Conservation (phyloP, 306 rosid genomes). For the Corylus heterophylla region DNA sequence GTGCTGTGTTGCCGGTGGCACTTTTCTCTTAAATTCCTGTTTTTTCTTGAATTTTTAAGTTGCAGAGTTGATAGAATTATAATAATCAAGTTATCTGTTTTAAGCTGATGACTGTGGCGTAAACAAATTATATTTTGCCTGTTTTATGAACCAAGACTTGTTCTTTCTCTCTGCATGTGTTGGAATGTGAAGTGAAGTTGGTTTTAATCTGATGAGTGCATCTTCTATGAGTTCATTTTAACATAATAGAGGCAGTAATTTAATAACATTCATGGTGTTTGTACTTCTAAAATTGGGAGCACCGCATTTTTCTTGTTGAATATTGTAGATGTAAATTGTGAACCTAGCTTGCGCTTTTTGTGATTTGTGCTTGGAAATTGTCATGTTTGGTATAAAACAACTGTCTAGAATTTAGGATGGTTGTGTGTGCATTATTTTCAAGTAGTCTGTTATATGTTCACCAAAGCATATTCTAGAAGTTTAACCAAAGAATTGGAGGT, state of each 20-base stretch:
- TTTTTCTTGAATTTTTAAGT: constrained; percentile 18
- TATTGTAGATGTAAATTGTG: background rate
- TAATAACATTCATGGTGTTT: background rate
- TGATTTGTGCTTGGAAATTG: background rate
- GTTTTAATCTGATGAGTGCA: background rate
- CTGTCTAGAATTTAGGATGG: background rate
- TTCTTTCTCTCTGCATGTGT: constrained; percentile 3
- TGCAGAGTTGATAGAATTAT: background rate
- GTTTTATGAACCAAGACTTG: background rate
- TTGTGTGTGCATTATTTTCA: background rate
- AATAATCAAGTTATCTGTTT: constrained; percentile 11
- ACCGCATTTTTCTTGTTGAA: background rate
- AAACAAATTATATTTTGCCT: constrained; percentile 2
- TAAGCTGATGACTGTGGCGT: constrained; percentile 16
- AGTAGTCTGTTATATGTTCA: background rate
- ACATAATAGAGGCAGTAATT: background rate
- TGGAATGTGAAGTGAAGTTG: constrained; percentile 23
- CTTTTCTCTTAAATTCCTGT: constrained; percentile 25
- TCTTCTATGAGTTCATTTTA: constrained; percentile 10
- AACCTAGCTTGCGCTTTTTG: background rate
- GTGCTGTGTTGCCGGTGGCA: constrained; percentile 23
- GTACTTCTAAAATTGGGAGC: background rate
- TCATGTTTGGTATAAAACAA: background rate
- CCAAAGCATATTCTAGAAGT: background rate
- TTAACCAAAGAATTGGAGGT: background rate